Evolutionary conservation across 2,329 filamentous ascomycete genomes (phyloP).

Genomic region (Curvularia spicifera): DNA sequence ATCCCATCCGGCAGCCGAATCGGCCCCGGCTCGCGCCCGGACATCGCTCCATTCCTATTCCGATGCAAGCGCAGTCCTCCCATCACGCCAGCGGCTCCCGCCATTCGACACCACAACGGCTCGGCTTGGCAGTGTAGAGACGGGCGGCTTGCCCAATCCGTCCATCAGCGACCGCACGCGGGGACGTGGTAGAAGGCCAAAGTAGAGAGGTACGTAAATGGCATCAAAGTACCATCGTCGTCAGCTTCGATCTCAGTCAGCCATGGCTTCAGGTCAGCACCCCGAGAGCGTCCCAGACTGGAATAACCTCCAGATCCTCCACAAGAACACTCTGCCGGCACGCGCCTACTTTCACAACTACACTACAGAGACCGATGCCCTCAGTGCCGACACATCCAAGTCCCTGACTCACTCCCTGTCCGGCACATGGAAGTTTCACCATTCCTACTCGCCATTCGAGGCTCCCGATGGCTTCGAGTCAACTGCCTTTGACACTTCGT

Average conservation of each 20-base stretch:
- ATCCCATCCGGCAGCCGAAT: conserved; percentile 16
- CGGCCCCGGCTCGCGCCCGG: conserved; percentile 14
- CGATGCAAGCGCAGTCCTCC: conserved; percentile 19
- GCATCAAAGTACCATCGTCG: background rate
- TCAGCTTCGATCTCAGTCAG: conserved; percentile 10
- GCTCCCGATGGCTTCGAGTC: conserved; percentile 46
- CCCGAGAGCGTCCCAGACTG: conserved; percentile 59
- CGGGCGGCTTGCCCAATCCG: conserved; percentile 34
- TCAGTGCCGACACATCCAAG: conserved; percentile 49
- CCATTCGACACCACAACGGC: conserved; percentile 17
- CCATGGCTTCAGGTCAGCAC: conserved; percentile 31
- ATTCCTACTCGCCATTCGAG: conserved; percentile 46
- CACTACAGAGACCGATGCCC: conserved; percentile 56
- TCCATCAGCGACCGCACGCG: conserved; percentile 9
- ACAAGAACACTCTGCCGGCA: conserved; percentile 64
- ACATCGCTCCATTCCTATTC: conserved; percentile 20
- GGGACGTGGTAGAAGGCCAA: conserved; percentile 8
- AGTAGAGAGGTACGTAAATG: conserved; percentile 1
- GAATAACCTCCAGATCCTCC: conserved; percentile 66
- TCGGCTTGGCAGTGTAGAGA: conserved; percentile 17
- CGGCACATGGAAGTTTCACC: conserved; percentile 51
- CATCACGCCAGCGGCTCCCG: conserved; percentile 5
- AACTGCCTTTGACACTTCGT: conserved; percentile 44
- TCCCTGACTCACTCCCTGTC: conserved; percentile 43
- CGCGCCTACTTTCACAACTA: conserved; percentile 65